Conservation (phyloP, 371 early-diverging fungal genomes). For the Lichtheimia hyalospora region DNA sequence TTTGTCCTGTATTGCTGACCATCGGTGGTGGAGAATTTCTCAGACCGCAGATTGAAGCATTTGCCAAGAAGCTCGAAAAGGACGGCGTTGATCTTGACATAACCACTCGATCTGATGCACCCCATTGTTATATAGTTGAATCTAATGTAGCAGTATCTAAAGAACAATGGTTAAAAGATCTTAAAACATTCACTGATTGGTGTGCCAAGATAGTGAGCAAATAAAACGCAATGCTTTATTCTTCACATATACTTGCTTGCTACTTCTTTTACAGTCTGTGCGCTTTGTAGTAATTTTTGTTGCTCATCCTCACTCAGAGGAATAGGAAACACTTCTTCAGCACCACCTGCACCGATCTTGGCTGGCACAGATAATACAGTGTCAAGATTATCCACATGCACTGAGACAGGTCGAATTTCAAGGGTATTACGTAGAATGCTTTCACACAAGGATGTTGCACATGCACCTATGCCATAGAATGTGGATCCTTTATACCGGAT, state of each 20-base stretch:
- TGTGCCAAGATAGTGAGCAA: constrained; percentile 3
- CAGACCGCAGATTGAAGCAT: constrained; percentile 17
- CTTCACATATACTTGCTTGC: neutral
- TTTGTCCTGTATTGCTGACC: constrained; percentile 27
- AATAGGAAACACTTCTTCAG: constrained; percentile 64
- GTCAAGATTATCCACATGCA: constrained; percentile 59
- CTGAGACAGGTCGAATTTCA: constrained; percentile 65
- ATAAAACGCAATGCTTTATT: too few relatives aligned
- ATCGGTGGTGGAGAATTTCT: constrained; percentile 29
- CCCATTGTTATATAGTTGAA: constrained; percentile 26
- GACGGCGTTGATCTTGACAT: constrained; percentile 25
- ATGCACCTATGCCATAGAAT: constrained; percentile 85
- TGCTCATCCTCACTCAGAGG: constrained; percentile 59
- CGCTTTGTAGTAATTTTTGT: constrained; percentile 44
- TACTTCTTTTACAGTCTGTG: constrained; percentile 8
- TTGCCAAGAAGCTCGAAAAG: constrained; percentile 14
- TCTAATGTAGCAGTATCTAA: neutral
- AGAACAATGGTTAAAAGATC: constrained; percentile 14
- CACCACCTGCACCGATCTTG: constrained; percentile 68
- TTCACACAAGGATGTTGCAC: constrained; percentile 70
- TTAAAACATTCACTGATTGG: constrained; percentile 3
- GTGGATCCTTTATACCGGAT: constrained; percentile 87
- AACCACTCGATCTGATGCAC: constrained; percentile 16
- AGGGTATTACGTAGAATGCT: constrained; percentile 65
- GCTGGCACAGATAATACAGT: constrained; percentile 74